Percentiles rank a stretch among this genome's conserved stretches.
Conservation (phyloP, 139 green algal genomes). For the Pycnococcus provasolii region DNA sequence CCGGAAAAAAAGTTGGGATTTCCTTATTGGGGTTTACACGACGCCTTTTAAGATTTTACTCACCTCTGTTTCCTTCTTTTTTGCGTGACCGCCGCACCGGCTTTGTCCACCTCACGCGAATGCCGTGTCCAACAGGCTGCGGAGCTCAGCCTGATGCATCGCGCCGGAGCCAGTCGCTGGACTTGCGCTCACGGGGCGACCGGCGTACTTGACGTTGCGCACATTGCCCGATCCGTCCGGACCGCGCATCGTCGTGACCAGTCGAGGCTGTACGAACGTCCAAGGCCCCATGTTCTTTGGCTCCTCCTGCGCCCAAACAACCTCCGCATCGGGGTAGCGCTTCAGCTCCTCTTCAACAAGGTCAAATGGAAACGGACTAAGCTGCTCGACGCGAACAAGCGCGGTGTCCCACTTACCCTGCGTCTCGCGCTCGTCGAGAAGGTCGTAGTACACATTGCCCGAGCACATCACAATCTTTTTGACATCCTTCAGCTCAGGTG, state of each 20-base stretch:
- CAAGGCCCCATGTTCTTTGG: slow-evolving; percentile 97
- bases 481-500: slow-evolving; percentile 46
- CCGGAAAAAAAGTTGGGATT: too few relatives aligned
- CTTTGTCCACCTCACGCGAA: too few relatives aligned
- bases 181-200: not conserved
- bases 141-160: too few relatives aligned
- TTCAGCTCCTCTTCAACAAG: slow-evolving; percentile 80
- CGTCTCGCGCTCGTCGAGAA: slow-evolving; percentile 71
- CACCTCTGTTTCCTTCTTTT: too few relatives aligned
- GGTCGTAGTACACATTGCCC: slow-evolving; percentile 97
- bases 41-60: too few relatives aligned
- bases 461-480: slow-evolving; percentile 83
- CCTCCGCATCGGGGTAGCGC: slow-evolving; percentile 72
- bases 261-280: slow-evolving; percentile 64
- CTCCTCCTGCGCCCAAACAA: slow-evolving; percentile 92
- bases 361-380: slow-evolving; percentile 95
- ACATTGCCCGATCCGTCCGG: slow-evolving; percentile 12
- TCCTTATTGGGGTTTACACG: too few relatives aligned
- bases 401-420: slow-evolving; percentile 56
- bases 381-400: slow-evolving; percentile 86
- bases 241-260: slow-evolving; percentile 61
- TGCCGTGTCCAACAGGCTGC: too few relatives aligned
- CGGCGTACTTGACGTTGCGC: slow-evolving; percentile 17
- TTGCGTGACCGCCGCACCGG: too few relatives aligned
- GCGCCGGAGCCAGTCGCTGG: not conserved